Evolutionary conservation across 2,329 filamentous ascomycete genomes (phyloP).

Genomic region (Celoporthe dispersa): DNA sequence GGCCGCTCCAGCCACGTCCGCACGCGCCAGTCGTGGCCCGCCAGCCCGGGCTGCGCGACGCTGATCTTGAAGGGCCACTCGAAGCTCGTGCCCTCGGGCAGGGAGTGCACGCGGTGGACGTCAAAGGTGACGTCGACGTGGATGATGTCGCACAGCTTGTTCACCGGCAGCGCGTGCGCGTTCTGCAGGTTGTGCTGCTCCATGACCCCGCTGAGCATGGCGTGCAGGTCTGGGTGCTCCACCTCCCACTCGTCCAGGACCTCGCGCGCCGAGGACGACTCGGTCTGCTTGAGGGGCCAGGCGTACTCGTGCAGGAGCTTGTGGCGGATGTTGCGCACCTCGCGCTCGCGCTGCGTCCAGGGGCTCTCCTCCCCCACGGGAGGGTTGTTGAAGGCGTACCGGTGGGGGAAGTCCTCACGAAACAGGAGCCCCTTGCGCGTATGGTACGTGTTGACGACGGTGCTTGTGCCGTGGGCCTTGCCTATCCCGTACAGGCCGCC

Average conservation of each 20-base stretch:
- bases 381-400: conserved; percentile 57
- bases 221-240: conserved; percentile 60
- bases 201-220: conserved; percentile 53
- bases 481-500: conserved; percentile 5
- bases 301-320: conserved; percentile 64
- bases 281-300: conserved; percentile 56
- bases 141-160: conserved; percentile 60
- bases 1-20: conserved; percentile 63
- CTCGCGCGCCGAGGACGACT: conserved; percentile 59
- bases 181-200: conserved; percentile 35
- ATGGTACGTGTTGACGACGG: conserved; percentile 28
- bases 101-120: conserved; percentile 59
- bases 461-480: conserved; percentile 2
- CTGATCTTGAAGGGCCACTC: conserved; percentile 63
- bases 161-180: conserved; percentile 39
- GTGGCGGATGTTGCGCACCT: conserved; percentile 46
- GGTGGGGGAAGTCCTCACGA: conserved; percentile 57
- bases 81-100: conserved; percentile 63
- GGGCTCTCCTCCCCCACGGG: conserved; percentile 46
- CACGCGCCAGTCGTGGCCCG: conserved; percentile 64
- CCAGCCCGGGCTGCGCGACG: conserved; percentile 57
- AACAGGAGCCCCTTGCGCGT: conserved; percentile 39
- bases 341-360: conserved; percentile 47
- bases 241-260: conserved; percentile 61
- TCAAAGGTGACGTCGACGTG: conserved; percentile 67